Percentiles rank a stretch among this genome's conserved stretches.
Conservation (phyloP, 2,329 filamentous ascomycete species). For the Beauveria brongniartii region DNA sequence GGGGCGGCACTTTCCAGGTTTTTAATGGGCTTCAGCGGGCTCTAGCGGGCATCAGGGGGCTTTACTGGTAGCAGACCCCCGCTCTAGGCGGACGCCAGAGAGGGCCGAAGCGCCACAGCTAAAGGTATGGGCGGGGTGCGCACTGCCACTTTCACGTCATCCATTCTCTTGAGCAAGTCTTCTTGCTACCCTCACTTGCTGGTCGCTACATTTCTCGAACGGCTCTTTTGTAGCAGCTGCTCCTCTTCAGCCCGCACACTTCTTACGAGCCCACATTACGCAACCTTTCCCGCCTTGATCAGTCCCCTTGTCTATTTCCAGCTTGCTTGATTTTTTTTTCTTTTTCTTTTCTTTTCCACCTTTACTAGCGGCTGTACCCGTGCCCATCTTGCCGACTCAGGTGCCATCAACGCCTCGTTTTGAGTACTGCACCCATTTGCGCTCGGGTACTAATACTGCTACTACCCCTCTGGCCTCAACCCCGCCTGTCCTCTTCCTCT, state of each 20-base stretch:
- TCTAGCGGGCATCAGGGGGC: background rate
- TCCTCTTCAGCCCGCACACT: background rate
- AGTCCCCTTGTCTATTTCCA: background rate
- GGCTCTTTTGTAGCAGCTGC: background rate
- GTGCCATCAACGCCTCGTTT: background rate
- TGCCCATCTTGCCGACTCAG: background rate
- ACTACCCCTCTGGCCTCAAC: background rate
- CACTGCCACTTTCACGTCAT: slow-evolving; percentile 10
- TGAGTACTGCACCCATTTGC: background rate
- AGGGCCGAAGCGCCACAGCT: slow-evolving; percentile 2
- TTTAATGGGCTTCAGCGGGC: background rate
- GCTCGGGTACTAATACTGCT: background rate
- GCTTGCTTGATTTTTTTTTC: background rate
- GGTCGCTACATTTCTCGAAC: no score
- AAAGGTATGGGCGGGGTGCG: background rate
- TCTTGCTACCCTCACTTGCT: no score
- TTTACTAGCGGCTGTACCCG: background rate
- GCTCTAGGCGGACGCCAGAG: background rate
- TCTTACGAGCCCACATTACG: background rate
- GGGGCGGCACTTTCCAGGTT: slow-evolving; percentile 10
- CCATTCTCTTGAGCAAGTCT: background rate
- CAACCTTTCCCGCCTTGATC: background rate
- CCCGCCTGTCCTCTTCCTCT: background rate
- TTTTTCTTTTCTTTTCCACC: background rate
- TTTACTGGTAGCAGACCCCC: background rate